Base-by-base conservation (phyloP, 306 rosid genomes). In the Lupinus albus region DNA sequence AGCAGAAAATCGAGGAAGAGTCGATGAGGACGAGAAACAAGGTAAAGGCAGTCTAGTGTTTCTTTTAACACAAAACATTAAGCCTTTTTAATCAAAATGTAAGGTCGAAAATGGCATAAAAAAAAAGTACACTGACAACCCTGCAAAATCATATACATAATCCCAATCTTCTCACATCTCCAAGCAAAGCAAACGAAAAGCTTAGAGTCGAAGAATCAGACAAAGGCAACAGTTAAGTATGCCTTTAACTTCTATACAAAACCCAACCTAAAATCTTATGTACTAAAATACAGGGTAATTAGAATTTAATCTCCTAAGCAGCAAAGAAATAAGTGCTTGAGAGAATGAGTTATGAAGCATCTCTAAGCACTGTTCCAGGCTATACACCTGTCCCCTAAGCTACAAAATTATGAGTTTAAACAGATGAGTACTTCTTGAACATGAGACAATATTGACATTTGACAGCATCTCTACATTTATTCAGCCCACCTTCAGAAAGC, bases 181-280 rank as follows among this genome's bases (percentile, higher is more conserved):
- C 62, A 51, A 38, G 36, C 7, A 13, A 58, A 8, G 45, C 18
- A 72, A 38, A 56, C 0, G 18, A 66, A 13, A 2, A 35, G 5
- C 44, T 30, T 3, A 6, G 25, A 66, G 46, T 53, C 17, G 54
- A 67, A 76, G 46, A 36, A 6, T 1, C 47, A 61, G 59, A 36
- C 46, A 51, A 20, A 20, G 53, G 6, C 15, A 16, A 42, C 41
- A 42, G 30, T 51, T 28, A 51, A 7, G 60, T 67, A 67, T 60
- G 45, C 51, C 70, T 76, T 44, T 68, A 18, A 14, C 69, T 57
- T 13, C 64, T 66, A 60, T 60, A 59, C 65, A 78, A 54, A 52
- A 64, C 49, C 54, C 36, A 61, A 66, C 60, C 67, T 70, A 77
- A 65, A 77, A 77, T 71, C 46, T 51, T 51, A 71, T 77, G 63